Evolutionary conservation across 305 asterid species (phyloP), one percentile per base, ranked within the genome.

Genomic region (Fraxinus nigra): DNA sequence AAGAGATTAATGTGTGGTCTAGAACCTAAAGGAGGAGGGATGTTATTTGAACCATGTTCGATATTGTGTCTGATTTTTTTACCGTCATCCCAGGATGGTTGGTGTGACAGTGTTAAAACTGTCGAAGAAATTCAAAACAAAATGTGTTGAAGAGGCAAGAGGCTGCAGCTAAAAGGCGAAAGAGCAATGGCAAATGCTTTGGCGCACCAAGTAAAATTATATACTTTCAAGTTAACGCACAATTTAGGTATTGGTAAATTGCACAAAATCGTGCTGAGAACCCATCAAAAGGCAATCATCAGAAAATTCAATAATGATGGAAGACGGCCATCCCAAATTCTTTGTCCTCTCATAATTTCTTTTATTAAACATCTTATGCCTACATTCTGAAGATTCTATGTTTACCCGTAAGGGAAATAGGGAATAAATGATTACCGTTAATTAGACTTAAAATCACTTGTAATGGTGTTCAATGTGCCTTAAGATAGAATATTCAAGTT

Each of bases 101-200:
- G 93, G 93, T 87, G 91, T 38, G 86, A 65, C 35, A 65, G 84
- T 78, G 84, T 63, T 67, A 87, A 87, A 13, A 85, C 93, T 77
- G 86, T 84, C 75, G 83, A 85, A 54, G 89, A 90, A 79, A 72
- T 87, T 78, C 87, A 84, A 56, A 85, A 83, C 79, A 89, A 82
- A 85, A 67, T 87, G 83, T 40, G 83, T 40, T 67, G 86, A 89
- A 89, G 81, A 87, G 91, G 85, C 85, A 90, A 86, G 93, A 87
- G 78, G 93, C 92, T 20, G 91, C 92, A 0, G 88, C 87, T 67
- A 87, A 85, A 81, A 24, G 89, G 90, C 26, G 92, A 90, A 56
- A 90, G 89, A 9, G 88, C 92, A 14, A 83, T 69, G 82, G 89
- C 93, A 0, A 89, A 90, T 80, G 92, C 93, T 85, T 82, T 85